phyloP scores from a whole-genome alignment of 495 filamentous ascomycete genomes.

The Rostrohypoxylon terebratum region DNA sequence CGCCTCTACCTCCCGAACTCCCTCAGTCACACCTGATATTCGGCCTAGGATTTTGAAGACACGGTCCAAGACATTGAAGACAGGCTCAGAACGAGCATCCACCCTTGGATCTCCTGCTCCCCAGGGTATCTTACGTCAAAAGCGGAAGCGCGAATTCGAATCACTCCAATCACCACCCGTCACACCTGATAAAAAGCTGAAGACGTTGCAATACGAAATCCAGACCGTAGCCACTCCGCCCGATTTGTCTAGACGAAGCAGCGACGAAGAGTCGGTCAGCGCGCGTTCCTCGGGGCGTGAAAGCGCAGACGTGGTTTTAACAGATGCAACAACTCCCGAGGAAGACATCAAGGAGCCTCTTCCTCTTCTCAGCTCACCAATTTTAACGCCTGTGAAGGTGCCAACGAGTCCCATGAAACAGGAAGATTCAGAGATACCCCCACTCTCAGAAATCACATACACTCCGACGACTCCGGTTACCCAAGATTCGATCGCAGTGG shows the following conservation, averaged over 20 bases:
- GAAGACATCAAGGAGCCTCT: slow-evolving; percentile 51
- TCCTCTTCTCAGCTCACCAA: slow-evolving; percentile 53
- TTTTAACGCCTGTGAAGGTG: slow-evolving; percentile 51
- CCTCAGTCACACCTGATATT: slow-evolving; percentile 62
- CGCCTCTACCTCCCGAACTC: slow-evolving; percentile 55
- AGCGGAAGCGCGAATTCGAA: slow-evolving; percentile 51
- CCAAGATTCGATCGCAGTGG: slow-evolving; percentile 42
- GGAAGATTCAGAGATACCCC: slow-evolving; percentile 46
- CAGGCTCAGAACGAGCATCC: slow-evolving; percentile 48
- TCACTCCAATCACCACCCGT: slow-evolving; percentile 57
- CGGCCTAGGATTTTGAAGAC: slow-evolving; percentile 57
- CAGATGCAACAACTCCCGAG: slow-evolving; percentile 57
- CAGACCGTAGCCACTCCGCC: slow-evolving; percentile 41
- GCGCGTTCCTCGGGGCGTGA: slow-evolving; percentile 40
- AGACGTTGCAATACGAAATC: slow-evolving; percentile 52
- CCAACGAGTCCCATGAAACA: slow-evolving; percentile 39
- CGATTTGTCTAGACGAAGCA: slow-evolving; percentile 44
- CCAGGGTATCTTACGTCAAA: slow-evolving; percentile 39
- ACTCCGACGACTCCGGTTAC: slow-evolving; percentile 33
- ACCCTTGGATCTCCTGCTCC: slow-evolving; percentile 38
- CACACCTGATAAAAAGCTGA: slow-evolving; percentile 59
- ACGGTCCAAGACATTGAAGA: slow-evolving; percentile 48
- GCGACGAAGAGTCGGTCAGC: slow-evolving; percentile 40
- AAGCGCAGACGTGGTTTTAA: slow-evolving; percentile 48
- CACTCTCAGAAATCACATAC: slow-evolving; percentile 44